Evolutionary conservation across 768 basidiomycete genomes (phyloP), one percentile per base, ranked within the genome.

Genomic region (Trametes coccinea): DNA sequence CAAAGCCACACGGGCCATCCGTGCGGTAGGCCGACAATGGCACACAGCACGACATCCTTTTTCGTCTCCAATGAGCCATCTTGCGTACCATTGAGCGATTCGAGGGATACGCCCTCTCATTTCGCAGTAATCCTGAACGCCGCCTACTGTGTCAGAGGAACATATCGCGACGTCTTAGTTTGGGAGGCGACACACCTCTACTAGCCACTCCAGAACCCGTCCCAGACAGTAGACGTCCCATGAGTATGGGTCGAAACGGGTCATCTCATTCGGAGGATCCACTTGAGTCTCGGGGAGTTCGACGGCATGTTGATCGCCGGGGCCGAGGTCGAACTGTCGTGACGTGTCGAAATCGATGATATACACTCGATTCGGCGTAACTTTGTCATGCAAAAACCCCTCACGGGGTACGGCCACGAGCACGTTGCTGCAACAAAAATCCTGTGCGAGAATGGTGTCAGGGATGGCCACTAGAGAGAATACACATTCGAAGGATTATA

Each of bases 271-370:
- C 0, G 60, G 60, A 14, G 53, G 53, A 0, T n/a, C 6, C 5
- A 5, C 3, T 16, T 56, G 48, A 9, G 48, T 50, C 2, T 33
- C 11, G 0, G 60, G 60, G 0, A 61, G 54, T 2, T 13, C 34
- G 11, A 61, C 56, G 11, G 60, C 53, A 2, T 9, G 17, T 9
- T 61, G 60, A 1, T 7, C 10, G 7, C 60, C 60, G 3, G 55
- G 60, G 2, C 41, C 41, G 2, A 45, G 16, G 1, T 17, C 8
- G 49, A 61, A 43, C 9, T 55, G 53, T 27, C 40, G 33, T 9
- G 60, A 50, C 3, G 53, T 50, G n/a, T 56, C 46, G 49, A 61
- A 61, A 41, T 61, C 60, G 49, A 61, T 51, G 29, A 61, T 44
- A 41, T 56, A 61, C 8, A 50, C 1, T 17, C 31, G 41, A 11